Base-by-base conservation (phyloP, 169 alveolate species). In the Plasmodium chabaudi region DNA sequence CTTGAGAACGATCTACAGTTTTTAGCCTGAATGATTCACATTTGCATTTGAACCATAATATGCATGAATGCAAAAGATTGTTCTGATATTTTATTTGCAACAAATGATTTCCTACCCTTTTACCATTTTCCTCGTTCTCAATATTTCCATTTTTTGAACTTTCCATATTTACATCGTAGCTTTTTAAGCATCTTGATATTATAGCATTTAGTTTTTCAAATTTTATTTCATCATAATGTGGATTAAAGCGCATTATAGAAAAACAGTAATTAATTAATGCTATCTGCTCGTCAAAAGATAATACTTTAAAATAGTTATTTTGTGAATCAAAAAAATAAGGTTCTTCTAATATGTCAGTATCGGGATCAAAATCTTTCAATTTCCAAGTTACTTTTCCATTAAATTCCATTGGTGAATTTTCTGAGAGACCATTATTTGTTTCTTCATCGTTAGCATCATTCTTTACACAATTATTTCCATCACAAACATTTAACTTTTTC, bases 281-380 rank as follows among this genome's bases (percentile, higher is more conserved):
- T 49, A 91, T 79, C 65, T 92, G 94, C 61, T 94, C 96, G 46
- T 90, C 56, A 9, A 65, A 72, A 60, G 69, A 55, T 70, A 94
- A 67, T 2, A 72, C 61, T 68, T 73, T 69, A 47, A 67, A 87
- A n/a, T 70, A 67, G 12, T 87, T 84, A 21, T 79, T 88, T 65
- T 94, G 94, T 21, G 93, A 88, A 27, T 87, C 92, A 25, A 67
- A 15, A 61, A 74, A 74, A 65, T 60, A 57, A 12, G 96, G 96
- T 19, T 92, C 89, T 75, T 94, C 96, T 46, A 89, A 63, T 74
- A 94, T 94, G 51, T 94, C 96, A 60, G 88, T 94, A 34, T 94
- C 95, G 19, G 91, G 94, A 65, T 94, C 88, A 19, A 94, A 68
- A 23, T 75, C 92, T 56, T 69, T 59, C 65, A 94, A 73, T 49